Evolutionary conservation across 169 alveolate species (phyloP), one percentile per base, ranked within the genome.

Genomic region (Perkinsus olseni): DNA sequence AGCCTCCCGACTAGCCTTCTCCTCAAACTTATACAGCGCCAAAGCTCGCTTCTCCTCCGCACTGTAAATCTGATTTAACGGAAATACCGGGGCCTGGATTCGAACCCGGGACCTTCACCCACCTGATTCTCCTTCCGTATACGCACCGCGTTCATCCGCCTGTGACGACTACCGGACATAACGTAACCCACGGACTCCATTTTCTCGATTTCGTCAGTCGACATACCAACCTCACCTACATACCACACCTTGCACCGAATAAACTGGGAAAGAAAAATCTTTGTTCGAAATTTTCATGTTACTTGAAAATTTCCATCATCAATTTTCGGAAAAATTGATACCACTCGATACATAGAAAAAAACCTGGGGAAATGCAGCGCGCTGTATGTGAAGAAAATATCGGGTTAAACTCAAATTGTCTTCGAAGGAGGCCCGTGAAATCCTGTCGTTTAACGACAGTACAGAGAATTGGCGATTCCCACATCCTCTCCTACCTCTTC

Each of bases 171-270:
- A 39, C 99, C 99, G 93, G 98, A 97, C 99, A 98, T 98, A 38
- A 98, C 99, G 94, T 97, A 98, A 21, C 99, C 99, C 39, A 98
- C 95, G 39, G 94, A 95, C 95, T 98, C 99, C 92, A 96, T 97
- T 45, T 93, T 92, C 94, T 97, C 98, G 38, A 98, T 97, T 91
- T 98, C 97, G 62, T 97, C 99, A n/a, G 98, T 97, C 0, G 99
- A 96, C 45, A 97, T 92, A 13, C 99, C 99, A 28, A 97, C 99
- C 93, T 97, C 99, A 38, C 99, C 99, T 40, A 40, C 50, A 40
- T 40, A 3, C 3, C 3, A 40, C 50, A 40, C 50, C 11, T 40
- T 40, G 50, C n/a, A n/a, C n/a, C n/a, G n/a, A n/a, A n/a, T n/a
- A n/a, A n/a, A n/a, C n/a, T n/a, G n/a, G n/a, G n/a, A n/a, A n/a